Evolutionary conservation across 352 stramenopile species (phyloP), one percentile per base, ranked within the genome.

Genomic region (Phytophthora citrophthora): DNA sequence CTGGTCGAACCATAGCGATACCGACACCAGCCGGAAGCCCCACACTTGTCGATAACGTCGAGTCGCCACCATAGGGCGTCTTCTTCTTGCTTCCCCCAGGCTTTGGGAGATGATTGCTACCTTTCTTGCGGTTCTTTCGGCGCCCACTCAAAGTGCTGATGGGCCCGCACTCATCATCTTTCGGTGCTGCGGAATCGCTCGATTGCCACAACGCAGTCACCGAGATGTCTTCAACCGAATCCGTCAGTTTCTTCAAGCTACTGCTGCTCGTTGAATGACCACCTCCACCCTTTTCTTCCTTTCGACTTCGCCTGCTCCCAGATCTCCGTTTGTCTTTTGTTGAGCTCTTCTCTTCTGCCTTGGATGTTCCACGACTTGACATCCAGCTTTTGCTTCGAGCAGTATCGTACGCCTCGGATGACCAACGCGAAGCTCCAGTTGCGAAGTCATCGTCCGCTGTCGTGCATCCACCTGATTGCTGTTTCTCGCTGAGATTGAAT

Each of bases 311-410:
- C 10, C 74, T 75, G 20, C 68, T 75, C 1, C 76, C 74, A 36
- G 68, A 82, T 27, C 73, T 66, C 16, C 76, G 66, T 59, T 83
- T 85, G 4, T 87, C 75, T 54, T 74, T 80, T 36, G 44, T 15
- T 5, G 60, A 26, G 15, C 68, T 67, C 52, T 85, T 87, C 18
- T 87, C 78, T 41, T 87, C 78, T 13, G 73, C 57, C 15, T 83
- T 87, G 4, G 73, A 54, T 46, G 76, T 46, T n/a, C 71, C 58
- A n/a, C 74, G 73, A 46, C 52, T 79, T 9, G 71, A 68, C 38
- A 62, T 74, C 66, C 66, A 76, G 34, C 56, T 70, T 49, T 77
- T 77, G n/a, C 61, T 79, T 34, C 77, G 63, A 8, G 71, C 66
- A 41, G 59, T 79, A 52, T 84, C 75, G 45, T 62, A 64, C 12